Conservation (phyloP, 2,329 filamentous ascomycete species). For the Sclerotinia trifoliorum region DNA sequence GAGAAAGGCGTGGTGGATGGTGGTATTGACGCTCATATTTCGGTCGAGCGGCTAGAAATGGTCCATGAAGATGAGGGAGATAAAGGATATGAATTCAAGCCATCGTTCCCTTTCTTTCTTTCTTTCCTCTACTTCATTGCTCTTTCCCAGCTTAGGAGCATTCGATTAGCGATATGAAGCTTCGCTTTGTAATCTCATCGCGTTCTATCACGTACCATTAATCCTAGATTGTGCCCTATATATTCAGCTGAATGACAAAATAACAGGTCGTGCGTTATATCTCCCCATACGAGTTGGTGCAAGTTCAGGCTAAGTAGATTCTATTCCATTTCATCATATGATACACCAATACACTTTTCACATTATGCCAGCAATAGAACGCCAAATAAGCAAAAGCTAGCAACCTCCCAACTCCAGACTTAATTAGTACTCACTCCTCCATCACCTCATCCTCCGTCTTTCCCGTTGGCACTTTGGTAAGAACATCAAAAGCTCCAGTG, state of each 20-base stretch:
- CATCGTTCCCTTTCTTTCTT: background rate
- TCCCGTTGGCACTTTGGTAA: slow-evolving; percentile 53
- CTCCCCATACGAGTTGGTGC: background rate
- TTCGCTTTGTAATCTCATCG: background rate
- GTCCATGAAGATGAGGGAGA: background rate
- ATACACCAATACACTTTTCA: slow-evolving; percentile 23
- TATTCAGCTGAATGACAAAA: background rate
- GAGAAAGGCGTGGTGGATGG: background rate
- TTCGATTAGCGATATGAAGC: background rate
- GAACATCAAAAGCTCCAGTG: slow-evolving; percentile 88
- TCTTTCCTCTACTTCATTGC: background rate
- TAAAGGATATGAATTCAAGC: background rate
- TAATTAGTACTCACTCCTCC: slow-evolving; percentile 20
- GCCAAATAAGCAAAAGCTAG: slow-evolving; percentile 5
- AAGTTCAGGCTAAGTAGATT: slow-evolving; percentile 1
- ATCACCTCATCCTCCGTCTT: slow-evolving; percentile 23
- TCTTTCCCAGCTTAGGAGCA: background rate
- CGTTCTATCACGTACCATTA: background rate
- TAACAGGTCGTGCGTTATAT: no score
- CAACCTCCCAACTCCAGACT: slow-evolving; percentile 17
- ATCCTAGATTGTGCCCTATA: background rate
- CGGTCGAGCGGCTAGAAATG: background rate
- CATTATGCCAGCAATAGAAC: slow-evolving; percentile 14
- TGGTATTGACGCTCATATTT: background rate
- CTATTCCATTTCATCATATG: slow-evolving; percentile 18